These are phyloP conservation scores for Paxillus rubicundulus DNA, from an alignment of 768 basidiomycete genomes.

Conservation along the genomic window DNA sequence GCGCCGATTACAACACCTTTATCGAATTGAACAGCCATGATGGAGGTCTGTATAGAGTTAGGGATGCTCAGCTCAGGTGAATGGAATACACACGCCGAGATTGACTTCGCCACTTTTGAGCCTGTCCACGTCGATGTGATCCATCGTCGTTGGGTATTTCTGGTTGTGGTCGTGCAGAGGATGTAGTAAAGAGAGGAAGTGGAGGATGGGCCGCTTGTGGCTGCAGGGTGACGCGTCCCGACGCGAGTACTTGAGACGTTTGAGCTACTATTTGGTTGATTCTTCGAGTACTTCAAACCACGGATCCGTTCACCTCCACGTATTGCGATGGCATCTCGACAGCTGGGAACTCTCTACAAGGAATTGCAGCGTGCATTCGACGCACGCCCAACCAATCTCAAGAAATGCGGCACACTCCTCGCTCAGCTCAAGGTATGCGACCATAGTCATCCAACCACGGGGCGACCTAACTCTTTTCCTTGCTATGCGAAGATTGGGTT, in stretches of 20 bases:
- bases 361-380: conserved; percentile 68
- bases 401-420: conserved; percentile 60
- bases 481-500: conserved; percentile 61
- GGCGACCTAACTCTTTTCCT: not conserved
- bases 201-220: conserved; percentile 20
- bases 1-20: conserved; percentile 95
- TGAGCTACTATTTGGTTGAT: not conserved
- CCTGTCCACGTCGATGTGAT: conserved; percentile 76
- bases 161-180: not conserved
- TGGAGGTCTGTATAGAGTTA: conserved; percentile 73
- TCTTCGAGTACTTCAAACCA: not conserved
- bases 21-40: conserved; percentile 98
- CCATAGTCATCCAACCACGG: not conserved
- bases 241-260: conserved; percentile 28
- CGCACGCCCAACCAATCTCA: conserved; percentile 63
- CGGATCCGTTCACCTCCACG: not conserved
- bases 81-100: conserved; percentile 75
- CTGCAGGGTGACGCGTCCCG: conserved; percentile 54
- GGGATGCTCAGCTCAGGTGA: not conserved
- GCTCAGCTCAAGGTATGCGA: conserved; percentile 69
- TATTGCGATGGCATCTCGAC: conserved; percentile 45
- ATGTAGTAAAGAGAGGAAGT: conserved; percentile 7
- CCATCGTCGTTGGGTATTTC: conserved; percentile 37
- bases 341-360: conserved; percentile 60
- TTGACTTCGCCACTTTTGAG: conserved; percentile 96